A percentile compares a stretch with the other conserved stretches of the same genome.
phyloP scores from a whole-genome alignment of 176 grass and related monocot species.

The Zea mays region DNA sequence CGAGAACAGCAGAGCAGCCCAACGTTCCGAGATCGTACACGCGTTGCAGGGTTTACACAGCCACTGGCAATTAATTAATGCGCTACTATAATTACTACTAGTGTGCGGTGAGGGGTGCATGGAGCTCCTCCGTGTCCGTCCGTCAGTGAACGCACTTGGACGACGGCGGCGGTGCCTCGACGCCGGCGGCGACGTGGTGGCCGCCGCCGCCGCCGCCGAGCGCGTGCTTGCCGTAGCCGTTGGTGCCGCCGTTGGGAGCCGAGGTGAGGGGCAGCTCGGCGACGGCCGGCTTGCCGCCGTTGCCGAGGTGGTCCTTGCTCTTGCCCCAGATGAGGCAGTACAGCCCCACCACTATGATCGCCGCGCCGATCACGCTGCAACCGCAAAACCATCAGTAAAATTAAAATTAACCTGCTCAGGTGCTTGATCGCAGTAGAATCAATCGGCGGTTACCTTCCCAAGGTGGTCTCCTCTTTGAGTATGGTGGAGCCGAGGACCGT shows the following conservation, averaged over 20 bases:
- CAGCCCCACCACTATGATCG: slow-evolving; percentile 84
- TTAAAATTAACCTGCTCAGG: no score
- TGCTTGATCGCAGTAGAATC: no score
- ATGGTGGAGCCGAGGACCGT: slow-evolving; percentile 65
- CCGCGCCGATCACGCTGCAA: slow-evolving; percentile 83
- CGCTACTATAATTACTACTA: no score
- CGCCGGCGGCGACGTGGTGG: slow-evolving; percentile 31
- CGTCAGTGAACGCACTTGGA: slow-evolving; percentile 30
- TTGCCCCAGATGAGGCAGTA: slow-evolving; percentile 97
- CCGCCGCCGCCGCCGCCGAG: slow-evolving; percentile 18
- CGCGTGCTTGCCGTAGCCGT: slow-evolving; percentile 43
- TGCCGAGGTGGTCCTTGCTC: slow-evolving; percentile 58
- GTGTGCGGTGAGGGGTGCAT: no score
- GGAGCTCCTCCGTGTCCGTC: no score
- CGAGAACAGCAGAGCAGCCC: slow-evolving; percentile 26
- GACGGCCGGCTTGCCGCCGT: slow-evolving; percentile 15
- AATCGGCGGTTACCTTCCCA: slow-evolving; percentile 67
- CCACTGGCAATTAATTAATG: not conserved
- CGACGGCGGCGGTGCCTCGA: slow-evolving; percentile 34
- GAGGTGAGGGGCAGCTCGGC: slow-evolving; percentile 65
- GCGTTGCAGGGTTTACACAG: no score
- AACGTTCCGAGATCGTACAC: not conserved
- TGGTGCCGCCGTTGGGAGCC: not conserved
- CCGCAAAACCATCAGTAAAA: no score
- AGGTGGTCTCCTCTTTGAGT: slow-evolving; percentile 78